Percentiles rank a stretch among this genome's conserved stretches.
phyloP scores from a whole-genome alignment of 192 early-diverging fungal genomes.

The Obelidium mucronatum region DNA sequence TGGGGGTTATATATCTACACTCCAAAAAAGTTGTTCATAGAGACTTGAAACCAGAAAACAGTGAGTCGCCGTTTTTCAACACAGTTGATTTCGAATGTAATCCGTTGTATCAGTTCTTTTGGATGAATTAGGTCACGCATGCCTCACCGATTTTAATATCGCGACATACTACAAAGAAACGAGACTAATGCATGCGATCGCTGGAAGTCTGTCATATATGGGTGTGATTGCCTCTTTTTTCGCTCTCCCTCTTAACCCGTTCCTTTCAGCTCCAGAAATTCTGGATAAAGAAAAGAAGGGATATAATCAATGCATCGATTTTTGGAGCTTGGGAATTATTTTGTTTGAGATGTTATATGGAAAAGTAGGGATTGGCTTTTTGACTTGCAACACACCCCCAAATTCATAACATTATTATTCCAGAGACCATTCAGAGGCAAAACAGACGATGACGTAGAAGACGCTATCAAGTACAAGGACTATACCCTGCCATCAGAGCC shows the following conservation, averaged over 20 bases:
- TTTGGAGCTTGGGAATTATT: constrained; percentile 88
- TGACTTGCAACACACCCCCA: neutral
- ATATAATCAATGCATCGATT: constrained; percentile 63
- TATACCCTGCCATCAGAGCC: constrained; percentile 68
- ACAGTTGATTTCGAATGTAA: constrained; percentile 70
- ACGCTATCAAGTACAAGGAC: constrained; percentile 70
- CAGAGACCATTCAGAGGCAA: constrained; percentile 82
- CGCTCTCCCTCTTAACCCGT: neutral
- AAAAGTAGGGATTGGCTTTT: constrained; percentile 58
- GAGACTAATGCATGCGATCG: constrained; percentile 78
- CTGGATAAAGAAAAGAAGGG: constrained; percentile 49
- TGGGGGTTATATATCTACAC: constrained; percentile 56
- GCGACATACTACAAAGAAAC: constrained; percentile 75
- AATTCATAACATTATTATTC: neutral
- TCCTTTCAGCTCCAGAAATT: constrained; percentile 55
- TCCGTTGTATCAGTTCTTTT: constrained; percentile 72
- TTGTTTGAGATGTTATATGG: constrained; percentile 78
- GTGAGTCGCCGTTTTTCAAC: constrained; percentile 68
- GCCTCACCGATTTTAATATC: constrained; percentile 97
- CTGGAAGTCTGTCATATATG: constrained; percentile 95
- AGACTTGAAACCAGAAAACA: constrained; percentile 53
- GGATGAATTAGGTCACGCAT: constrained; percentile 83
- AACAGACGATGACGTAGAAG: constrained; percentile 70
- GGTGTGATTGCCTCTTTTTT: constrained; percentile 26
- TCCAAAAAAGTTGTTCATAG: constrained; percentile 57